phyloP scores from a whole-genome alignment of 192 early-diverging fungal species.

The Pilobolus umbonatus region DNA sequence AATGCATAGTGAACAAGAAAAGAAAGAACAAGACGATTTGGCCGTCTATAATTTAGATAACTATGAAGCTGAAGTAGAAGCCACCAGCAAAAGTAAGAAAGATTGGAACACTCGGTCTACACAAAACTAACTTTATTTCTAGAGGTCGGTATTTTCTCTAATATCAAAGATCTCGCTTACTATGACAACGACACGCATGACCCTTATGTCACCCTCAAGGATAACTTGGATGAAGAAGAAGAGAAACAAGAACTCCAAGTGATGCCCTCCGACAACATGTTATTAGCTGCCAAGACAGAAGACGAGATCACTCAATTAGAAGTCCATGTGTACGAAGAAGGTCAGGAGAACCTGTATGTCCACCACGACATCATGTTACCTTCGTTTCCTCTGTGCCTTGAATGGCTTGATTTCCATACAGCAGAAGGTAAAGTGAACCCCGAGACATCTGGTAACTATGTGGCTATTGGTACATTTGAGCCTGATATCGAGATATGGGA shows the following conservation, averaged over 20 bases:
- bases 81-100: slow-evolving; percentile 31
- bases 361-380: slow-evolving; percentile 99
- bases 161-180: slow-evolving; percentile 84
- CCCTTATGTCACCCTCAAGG: slow-evolving; percentile 75
- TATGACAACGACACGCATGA: slow-evolving; percentile 77
- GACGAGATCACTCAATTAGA: slow-evolving; percentile 97
- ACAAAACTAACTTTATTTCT: not conserved
- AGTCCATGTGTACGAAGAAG: slow-evolving; percentile 83
- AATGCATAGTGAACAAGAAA: slow-evolving; percentile 10
- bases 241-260: slow-evolving; percentile 53
- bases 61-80: slow-evolving; percentile 81
- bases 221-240: slow-evolving; percentile 81
- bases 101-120: not conserved
- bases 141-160: slow-evolving; percentile 75
- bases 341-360: slow-evolving; percentile 85
- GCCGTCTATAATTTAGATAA: slow-evolving; percentile 88
- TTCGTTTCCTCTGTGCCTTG: slow-evolving; percentile 89
- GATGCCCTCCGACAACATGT: slow-evolving; percentile 74
- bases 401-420: slow-evolving; percentile 92
- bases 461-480: slow-evolving; percentile 96
- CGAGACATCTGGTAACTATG: slow-evolving; percentile 71
- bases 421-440: slow-evolving; percentile 55
- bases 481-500: slow-evolving; percentile 99
- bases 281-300: slow-evolving; percentile 93
- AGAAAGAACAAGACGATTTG: slow-evolving; percentile 56